phyloP scores from a whole-genome alignment of 2,329 filamentous ascomycete species.

The Purpureocillium lavendulum region DNA sequence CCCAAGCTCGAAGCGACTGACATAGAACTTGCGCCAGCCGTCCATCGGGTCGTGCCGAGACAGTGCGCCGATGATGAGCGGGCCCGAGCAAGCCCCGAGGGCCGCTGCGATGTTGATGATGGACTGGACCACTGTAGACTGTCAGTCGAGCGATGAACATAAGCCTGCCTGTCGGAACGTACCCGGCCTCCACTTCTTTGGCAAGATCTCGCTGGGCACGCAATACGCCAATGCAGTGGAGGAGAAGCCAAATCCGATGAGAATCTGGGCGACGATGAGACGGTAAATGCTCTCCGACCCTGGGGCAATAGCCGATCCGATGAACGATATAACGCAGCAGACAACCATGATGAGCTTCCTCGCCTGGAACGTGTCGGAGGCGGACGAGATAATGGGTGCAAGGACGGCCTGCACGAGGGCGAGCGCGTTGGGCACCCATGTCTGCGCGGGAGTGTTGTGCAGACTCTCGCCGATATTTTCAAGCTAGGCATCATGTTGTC shows the following conservation, averaged over 20 bases:
- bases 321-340: not conserved
- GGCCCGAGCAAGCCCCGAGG: not conserved
- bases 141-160: not conserved
- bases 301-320: constrained; percentile 1
- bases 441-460: not conserved
- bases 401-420: constrained; percentile 2
- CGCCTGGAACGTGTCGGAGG: constrained; percentile 1
- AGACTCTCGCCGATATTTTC: not conserved
- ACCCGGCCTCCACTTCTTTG: constrained; percentile 1
- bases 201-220: constrained; percentile 4
- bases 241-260: constrained; percentile 1
- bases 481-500: not conserved
- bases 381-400: not conserved
- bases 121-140: not conserved
- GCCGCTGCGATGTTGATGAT: constrained; percentile 1
- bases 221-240: constrained; percentile 1
- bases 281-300: constrained; percentile 2
- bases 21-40: constrained; percentile 1
- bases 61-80: constrained; percentile 1
- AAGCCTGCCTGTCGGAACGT: not conserved
- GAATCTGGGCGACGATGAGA: constrained; percentile 2
- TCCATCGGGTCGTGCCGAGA: not conserved
- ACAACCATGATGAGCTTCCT: constrained; percentile 3
- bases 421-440: constrained; percentile 1
- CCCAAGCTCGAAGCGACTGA: too few relatives aligned